These are phyloP conservation scores for Colletotrichum musae DNA, from an alignment of 2,329 filamentous ascomycete species.

Conservation along the genomic window DNA sequence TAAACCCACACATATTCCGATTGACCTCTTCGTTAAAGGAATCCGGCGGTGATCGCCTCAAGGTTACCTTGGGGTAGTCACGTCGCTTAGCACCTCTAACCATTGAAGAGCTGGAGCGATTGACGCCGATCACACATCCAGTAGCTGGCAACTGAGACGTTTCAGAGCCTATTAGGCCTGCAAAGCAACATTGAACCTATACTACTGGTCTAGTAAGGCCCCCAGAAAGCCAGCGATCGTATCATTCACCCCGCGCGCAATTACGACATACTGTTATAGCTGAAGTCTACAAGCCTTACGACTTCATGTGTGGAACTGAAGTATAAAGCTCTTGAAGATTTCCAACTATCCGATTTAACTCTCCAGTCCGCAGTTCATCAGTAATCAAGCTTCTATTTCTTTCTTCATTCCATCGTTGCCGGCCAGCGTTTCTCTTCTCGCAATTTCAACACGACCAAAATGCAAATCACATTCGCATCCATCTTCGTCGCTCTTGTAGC, in stretches of 20 bases:
- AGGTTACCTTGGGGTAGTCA: not conserved
- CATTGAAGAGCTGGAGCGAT: not conserved
- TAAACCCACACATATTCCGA: too few species aligned
- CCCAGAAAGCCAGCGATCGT: too few species aligned
- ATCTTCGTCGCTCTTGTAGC: conserved; percentile 12
- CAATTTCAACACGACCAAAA: not conserved
- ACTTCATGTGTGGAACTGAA: too few species aligned
- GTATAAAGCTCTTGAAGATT: not conserved
- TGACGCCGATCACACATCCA: conserved; percentile 13
- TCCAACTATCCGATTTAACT: too few species aligned
- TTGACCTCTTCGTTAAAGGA: too few species aligned
- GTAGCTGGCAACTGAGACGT: conserved; percentile 13
- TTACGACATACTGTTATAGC: too few species aligned
- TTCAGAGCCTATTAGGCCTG: not conserved
- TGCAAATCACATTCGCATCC: conserved; percentile 17
- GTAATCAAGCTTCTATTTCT: not conserved
- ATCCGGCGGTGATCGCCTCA: not conserved
- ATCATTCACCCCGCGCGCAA: too few species aligned
- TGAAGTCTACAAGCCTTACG: too few species aligned
- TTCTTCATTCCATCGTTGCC: conserved; percentile 6
- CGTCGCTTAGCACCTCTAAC: too few species aligned
- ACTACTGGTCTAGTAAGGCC: too few species aligned
- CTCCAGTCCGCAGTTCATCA: too few species aligned
- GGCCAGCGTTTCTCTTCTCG: not conserved
- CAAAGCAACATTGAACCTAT: too few species aligned